phyloP scores from a whole-genome alignment of 768 basidiomycete species.

The Boletus pseudopeckii region DNA sequence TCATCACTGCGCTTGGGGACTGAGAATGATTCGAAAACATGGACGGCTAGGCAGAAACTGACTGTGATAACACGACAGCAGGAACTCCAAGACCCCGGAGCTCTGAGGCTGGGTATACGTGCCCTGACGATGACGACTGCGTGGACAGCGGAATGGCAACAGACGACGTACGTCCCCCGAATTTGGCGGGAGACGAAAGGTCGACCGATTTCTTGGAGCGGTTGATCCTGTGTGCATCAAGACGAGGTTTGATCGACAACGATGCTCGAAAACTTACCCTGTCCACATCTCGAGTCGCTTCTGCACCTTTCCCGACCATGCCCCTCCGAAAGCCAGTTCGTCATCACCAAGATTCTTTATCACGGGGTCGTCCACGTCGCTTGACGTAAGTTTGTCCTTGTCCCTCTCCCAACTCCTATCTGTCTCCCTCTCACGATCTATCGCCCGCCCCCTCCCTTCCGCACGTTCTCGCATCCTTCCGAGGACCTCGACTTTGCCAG shows the following conservation, averaged over 20 bases:
- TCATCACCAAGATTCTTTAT: constrained; percentile 28
- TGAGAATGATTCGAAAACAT: background rate
- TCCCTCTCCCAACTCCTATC: constrained; percentile 28
- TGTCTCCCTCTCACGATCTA: constrained; percentile 28
- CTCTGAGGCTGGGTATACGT: constrained; percentile 26
- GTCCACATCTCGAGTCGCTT: constrained; percentile 50
- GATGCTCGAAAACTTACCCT: constrained; percentile 33
- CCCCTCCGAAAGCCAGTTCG: constrained; percentile 33
- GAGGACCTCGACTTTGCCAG: constrained; percentile 29
- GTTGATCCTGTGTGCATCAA: constrained; percentile 29
- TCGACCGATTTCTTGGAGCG: constrained; percentile 33
- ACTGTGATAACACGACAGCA: constrained; percentile 41
- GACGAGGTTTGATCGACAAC: background rate
- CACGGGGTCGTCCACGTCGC: constrained; percentile 29
- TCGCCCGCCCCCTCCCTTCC: constrained; percentile 19
- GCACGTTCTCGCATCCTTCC: constrained; percentile 28
- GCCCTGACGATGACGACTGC: constrained; percentile 35
- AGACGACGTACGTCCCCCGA: constrained; percentile 23
- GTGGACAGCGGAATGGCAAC: constrained; percentile 31
- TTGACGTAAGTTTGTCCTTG: constrained; percentile 23
- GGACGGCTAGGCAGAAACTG: constrained; percentile 3
- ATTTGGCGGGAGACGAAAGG: constrained; percentile 23
- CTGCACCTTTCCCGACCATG: constrained; percentile 42
- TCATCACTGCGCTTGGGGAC: constrained; percentile 14
- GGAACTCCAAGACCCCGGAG: constrained; percentile 32